phyloP scores from a whole-genome alignment of 2,329 filamentous ascomycete genomes.

The Neofusicoccum cordaticola region DNA sequence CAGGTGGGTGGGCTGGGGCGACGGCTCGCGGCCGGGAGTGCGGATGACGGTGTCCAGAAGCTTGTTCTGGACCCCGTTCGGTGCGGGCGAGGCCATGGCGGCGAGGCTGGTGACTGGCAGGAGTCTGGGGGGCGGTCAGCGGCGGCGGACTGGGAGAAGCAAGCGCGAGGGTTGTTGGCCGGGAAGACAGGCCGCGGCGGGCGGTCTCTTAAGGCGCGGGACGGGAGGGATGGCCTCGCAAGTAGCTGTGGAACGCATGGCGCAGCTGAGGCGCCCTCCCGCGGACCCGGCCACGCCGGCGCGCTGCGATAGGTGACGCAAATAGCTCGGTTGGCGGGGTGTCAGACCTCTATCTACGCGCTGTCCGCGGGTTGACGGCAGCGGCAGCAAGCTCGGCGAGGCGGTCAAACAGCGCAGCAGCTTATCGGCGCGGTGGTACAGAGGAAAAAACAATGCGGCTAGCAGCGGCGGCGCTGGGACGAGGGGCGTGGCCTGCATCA shows the following conservation, averaged over 20 bases:
- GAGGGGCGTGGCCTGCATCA: not conserved
- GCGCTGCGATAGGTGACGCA: not conserved
- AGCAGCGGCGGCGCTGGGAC: not conserved
- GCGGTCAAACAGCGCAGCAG: not conserved
- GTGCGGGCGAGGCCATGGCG: conserved; percentile 12
- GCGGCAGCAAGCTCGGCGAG: not conserved
- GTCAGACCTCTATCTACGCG: conserved; percentile 13
- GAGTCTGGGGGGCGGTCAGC: not conserved
- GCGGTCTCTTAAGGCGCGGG: not conserved
- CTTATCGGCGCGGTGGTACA: conserved; percentile 9
- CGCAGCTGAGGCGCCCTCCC: not conserved
- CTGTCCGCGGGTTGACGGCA: not conserved
- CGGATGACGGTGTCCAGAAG: conserved; percentile 55
- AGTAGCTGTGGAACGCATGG: not conserved
- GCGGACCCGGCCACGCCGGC: not conserved
- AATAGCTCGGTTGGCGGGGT: not conserved
- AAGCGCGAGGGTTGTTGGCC: not conserved
- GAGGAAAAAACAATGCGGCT: not conserved
- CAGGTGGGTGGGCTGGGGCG: conserved; percentile 84
- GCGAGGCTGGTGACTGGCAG: not conserved
- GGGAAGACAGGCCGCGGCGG: not conserved
- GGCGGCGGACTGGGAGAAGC: not conserved
- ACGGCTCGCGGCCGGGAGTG: conserved; percentile 65
- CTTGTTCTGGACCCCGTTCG: conserved; percentile 48
- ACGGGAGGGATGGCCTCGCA: not conserved